Percentiles rank a stretch among this genome's conserved stretches.
phyloP scores from a whole-genome alignment of 257 asterid species.

The Salvia rosmarinus region DNA sequence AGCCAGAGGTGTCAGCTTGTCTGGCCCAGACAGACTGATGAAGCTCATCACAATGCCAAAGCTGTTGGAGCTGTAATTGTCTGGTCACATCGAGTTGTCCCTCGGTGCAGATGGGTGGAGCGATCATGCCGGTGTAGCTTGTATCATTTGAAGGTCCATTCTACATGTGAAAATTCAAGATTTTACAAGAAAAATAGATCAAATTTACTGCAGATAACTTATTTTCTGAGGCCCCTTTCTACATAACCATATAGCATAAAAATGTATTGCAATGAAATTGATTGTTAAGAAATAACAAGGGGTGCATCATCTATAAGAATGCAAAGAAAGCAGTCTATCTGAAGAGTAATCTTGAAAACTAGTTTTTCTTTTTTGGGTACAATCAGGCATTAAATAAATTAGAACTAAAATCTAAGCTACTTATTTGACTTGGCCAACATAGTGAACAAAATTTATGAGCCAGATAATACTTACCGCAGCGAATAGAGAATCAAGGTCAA shows the following conservation, averaged over 20 bases:
- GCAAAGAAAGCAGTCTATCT: background rate
- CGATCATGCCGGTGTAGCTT: constrained; percentile 52
- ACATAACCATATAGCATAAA: background rate
- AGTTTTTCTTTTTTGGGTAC: background rate
- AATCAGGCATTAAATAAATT: background rate
- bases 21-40: constrained; percentile 66
- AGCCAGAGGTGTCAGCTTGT: constrained; percentile 57
- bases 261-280: background rate
- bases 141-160: constrained; percentile 55
- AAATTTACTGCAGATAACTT: background rate
- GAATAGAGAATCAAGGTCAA: constrained; percentile 70
- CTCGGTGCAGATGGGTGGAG: constrained; percentile 65
- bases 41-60: constrained; percentile 59
- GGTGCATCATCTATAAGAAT: background rate
- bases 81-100: constrained; percentile 58
- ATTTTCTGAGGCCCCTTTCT: background rate
- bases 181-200: background rate
- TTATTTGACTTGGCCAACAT: background rate
- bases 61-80: constrained; percentile 62
- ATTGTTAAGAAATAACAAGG: background rate
- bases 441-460: constrained; percentile 5
- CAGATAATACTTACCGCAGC: constrained; percentile 57
- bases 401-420: background rate
- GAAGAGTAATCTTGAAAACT: background rate
- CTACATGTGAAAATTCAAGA: constrained; percentile 40